Evolutionary conservation across 805 yeast genomes (phyloP).

Genomic region (Ogataea nitratoaversa): DNA sequence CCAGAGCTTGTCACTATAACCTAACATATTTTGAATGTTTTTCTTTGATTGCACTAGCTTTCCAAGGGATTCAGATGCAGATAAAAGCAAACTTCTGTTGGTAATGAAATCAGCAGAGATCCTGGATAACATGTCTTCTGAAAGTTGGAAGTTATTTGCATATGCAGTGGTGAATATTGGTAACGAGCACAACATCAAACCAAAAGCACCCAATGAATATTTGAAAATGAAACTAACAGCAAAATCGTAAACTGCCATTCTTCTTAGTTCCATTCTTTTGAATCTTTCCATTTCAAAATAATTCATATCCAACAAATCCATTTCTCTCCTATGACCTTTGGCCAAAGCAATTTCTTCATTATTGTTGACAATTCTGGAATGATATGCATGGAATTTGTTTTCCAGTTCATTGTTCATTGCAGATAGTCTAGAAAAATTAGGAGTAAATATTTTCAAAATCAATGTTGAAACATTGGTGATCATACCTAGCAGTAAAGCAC

Average conservation of each 20-base stretch:
- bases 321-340: slow-evolving; percentile 76
- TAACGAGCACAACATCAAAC: slow-evolving; percentile 78
- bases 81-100: slow-evolving; percentile 74
- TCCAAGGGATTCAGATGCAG: slow-evolving; percentile 86
- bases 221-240: slow-evolving; percentile 86
- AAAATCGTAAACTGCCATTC: slow-evolving; percentile 70
- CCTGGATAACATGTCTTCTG: slow-evolving; percentile 28
- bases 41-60: slow-evolving; percentile 80
- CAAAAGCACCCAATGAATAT: slow-evolving; percentile 95
- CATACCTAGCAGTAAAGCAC: slow-evolving; percentile 71
- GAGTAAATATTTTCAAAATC: slow-evolving; percentile 70
- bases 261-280: slow-evolving; percentile 68
- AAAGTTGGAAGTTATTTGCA: slow-evolving; percentile 39
- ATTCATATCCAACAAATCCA: slow-evolving; percentile 69
- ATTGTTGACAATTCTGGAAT: slow-evolving; percentile 73
- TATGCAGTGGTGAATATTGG: slow-evolving; percentile 61
- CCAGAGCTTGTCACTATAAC: slow-evolving; percentile 72
- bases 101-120: slow-evolving; percentile 84
- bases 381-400: slow-evolving; percentile 78
- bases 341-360: slow-evolving; percentile 85
- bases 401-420: slow-evolving; percentile 74
- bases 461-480: slow-evolving; percentile 79
- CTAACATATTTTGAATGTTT: slow-evolving; percentile 76
- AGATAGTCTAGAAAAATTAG: slow-evolving; percentile 82
- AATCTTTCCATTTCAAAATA: slow-evolving; percentile 81